Percentiles rank a stretch among this genome's conserved stretches.
Conservation (phyloP, 1,139 yeast genomes). For the Lodderomyces oxycetoniae region DNA sequence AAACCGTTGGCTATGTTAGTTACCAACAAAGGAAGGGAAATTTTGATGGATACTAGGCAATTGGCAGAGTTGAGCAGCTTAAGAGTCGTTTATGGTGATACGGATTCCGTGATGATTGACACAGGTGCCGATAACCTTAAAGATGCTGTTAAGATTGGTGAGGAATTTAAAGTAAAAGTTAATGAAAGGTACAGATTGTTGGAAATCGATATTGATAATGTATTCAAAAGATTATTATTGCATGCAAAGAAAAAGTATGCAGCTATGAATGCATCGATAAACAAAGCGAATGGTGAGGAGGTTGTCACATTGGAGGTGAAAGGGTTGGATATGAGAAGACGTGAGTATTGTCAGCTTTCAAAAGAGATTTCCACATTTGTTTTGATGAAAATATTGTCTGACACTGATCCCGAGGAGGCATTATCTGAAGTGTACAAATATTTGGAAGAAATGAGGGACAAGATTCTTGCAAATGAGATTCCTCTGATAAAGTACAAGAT, state of each 20-base stretch:
- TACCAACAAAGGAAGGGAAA: conserved; percentile 93
- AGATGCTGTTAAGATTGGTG: conserved; percentile 81
- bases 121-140: conserved; percentile 66
- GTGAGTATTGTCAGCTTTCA: conserved; percentile 91
- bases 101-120: conserved; percentile 98
- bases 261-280: conserved; percentile 62
- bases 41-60: conserved; percentile 87
- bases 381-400: conserved; percentile 66
- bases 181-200: conserved; percentile 82
- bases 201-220: conserved; percentile 94
- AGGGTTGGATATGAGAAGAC: conserved; percentile 95
- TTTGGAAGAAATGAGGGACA: conserved; percentile 54
- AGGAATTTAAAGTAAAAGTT: conserved; percentile 76
- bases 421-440: conserved; percentile 69
- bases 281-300: conserved; percentile 49
- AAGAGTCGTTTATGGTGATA: conserved; percentile 95
- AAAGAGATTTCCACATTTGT: conserved; percentile 82
- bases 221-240: conserved; percentile 75
- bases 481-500: conserved; percentile 64
- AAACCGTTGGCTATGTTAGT: conserved; percentile 94
- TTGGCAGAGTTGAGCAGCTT: conserved; percentile 81
- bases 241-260: conserved; percentile 99
- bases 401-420: conserved; percentile 73
- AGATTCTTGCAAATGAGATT: conserved; percentile 58
- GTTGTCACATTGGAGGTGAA: conserved; percentile 71